Evolutionary conservation across 75 land plant species (phyloP), one percentile per base, ranked within the genome.

Genomic region (Selaginella tamariscina): DNA sequence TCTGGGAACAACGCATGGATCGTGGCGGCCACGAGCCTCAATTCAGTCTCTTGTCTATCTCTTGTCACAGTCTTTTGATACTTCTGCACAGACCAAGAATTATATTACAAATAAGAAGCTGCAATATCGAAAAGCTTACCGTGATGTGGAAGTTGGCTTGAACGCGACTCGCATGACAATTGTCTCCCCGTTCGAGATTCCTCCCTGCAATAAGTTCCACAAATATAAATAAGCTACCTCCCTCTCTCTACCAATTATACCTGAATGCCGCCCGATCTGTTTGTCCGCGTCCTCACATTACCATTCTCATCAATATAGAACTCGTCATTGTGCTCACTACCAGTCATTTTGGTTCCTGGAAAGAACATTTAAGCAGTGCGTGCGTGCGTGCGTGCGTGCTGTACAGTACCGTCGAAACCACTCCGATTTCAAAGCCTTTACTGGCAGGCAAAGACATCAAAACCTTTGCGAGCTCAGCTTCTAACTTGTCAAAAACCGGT

Each of bases 241-340:
- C 20, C 54, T 49, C 18, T 11, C 20, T 11, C 20, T 49, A 49
- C 11, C 20, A 49, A 49, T 11, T 11, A 5, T 26, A 21, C 23
- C 23, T 59, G 26, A 9, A 59, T 59, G 62, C 62, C 62, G 8
- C 62, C 62, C 5, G 21, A 21, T 59, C 62, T 5, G 23, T 59
- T 59, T 59, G 62, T 59, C 2, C 62, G 21, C 21, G 62, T 59
- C 21, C 62, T 59, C 21, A 59, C 62, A n/a, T 59, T 59, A 23
- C 62, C 62, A 21, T 9, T 59, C 8, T 59, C 26, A n/a, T 59
- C 62, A 59, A 59, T 59, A n/a, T 59, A 59, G 26, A 59, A 59
- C 62, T 59, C 62, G 23, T 59, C 62, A 59, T 59, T 59, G 62
- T 59, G 62, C 21, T 59, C 62, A n/a, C 62, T 59, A 5, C 62